Evolutionary conservation across 2,329 filamentous ascomycete species (phyloP), one percentile per base, ranked within the genome.

Genomic region (Microdochium trichocladiopsis): DNA sequence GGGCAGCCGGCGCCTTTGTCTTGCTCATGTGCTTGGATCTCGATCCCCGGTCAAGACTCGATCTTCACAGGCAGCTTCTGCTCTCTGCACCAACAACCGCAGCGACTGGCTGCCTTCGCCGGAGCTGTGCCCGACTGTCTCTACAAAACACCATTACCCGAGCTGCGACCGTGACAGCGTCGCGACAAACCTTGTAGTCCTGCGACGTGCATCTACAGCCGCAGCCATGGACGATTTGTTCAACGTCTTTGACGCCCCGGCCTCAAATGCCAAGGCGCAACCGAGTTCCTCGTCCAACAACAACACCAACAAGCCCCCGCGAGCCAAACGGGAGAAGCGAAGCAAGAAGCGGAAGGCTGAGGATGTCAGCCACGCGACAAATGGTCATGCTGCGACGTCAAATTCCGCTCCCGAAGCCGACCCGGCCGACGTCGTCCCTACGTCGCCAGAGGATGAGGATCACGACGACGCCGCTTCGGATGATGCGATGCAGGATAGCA

Each of bases 281-380:
- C 57, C 61, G 52, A 61, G 64, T 43, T 45, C 61, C 25, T 52
- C 61, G 53, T 58, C 52, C 55, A 59, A 55, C 28, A 31, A 8
- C 8, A 31, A 14, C 28, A 31, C 28, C 8, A 31, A 14, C 53
- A 45, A 45, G 41, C 41, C 41, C 11, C 62, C 50, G 57, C 61
- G 31, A 67, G 67, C 58, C 56, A 60, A 60, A 55, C 58, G 55
- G 60, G 64, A 59, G 55, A 77, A 74, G 59, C 72, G 68, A 61
- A 88, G 76, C 72, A 94, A 91, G 73, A 96, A 96, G 79, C 83
- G 91, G 69, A 89, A 90, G 69, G 86, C 87, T 37, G 92, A 91
- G 67, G 90, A 90, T 56, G 81, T 83, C 54, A 45, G 41, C 41
- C 41, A 45, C 22, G 82, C 90, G 58, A 93, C 92, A 64, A 72